Percentiles rank a stretch among this genome's conserved stretches.
Evolutionary conservation across 2,329 filamentous ascomycete genomes (phyloP).

Genomic region (Sclerotinia spermophila): DNA sequence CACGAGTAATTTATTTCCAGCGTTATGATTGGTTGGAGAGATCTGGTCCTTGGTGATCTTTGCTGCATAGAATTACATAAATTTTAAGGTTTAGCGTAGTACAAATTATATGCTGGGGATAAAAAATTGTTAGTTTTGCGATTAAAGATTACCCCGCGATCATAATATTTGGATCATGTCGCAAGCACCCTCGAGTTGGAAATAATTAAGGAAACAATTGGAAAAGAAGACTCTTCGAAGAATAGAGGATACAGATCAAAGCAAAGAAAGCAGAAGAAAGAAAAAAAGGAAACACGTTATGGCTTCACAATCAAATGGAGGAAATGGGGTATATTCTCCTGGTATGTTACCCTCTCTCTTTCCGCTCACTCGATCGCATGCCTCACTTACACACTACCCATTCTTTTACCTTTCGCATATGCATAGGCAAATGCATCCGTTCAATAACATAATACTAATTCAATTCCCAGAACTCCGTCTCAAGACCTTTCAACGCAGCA

Average conservation of each 20-base stretch:
- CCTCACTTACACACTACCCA: no score
- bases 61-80: background rate
- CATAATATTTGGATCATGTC: background rate
- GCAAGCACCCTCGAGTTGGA: background rate
- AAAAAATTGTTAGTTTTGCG: constrained; percentile 7
- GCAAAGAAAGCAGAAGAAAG: background rate
- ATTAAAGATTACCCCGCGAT: background rate
- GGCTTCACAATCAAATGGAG: background rate
- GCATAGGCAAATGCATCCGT: background rate
- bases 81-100: background rate
- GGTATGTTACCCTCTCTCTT: background rate
- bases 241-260: background rate
- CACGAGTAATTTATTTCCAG: background rate
- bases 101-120: constrained; percentile 1
- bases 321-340: constrained; percentile 14
- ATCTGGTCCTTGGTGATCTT: background rate
- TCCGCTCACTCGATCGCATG: background rate
- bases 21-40: background rate
- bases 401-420: background rate
- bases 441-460: background rate
- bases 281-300: background rate
- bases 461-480: constrained; percentile 41
- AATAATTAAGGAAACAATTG: background rate
- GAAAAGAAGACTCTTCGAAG: no score
- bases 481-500: constrained; percentile 75